phyloP scores from a whole-genome alignment of 768 basidiomycete species.

The Coprinopsis cinerea region DNA sequence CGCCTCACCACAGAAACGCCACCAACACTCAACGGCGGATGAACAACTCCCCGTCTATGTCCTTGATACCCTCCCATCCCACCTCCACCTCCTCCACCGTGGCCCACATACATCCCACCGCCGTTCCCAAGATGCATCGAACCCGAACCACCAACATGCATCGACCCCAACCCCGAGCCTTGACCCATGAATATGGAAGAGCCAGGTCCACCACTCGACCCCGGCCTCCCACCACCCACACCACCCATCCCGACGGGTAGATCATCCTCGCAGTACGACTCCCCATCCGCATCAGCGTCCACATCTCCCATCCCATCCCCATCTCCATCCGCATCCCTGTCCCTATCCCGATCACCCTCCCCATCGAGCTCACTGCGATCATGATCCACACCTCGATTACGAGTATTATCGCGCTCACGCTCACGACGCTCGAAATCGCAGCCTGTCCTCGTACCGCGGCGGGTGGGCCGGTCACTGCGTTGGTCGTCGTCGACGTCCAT shows the following conservation, averaged over 20 bases:
- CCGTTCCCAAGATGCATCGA: too few relatives aligned
- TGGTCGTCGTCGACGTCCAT: too few relatives aligned
- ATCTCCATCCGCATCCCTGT: neutral
- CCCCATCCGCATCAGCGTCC: conserved; percentile 23
- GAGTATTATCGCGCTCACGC: neutral
- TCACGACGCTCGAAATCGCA: neutral
- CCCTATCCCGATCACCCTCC: neutral
- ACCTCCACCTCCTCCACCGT: too few relatives aligned
- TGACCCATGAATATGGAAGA: neutral
- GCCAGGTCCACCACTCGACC: neutral
- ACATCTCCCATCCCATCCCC: conserved; percentile 9
- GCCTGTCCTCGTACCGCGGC: too few relatives aligned
- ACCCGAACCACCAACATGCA: too few relatives aligned
- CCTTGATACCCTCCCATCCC: neutral
- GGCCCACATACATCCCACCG: too few relatives aligned
- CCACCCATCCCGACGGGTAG: neutral
- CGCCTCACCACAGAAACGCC: neutral
- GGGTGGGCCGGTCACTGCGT: too few relatives aligned
- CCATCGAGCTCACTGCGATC: neutral
- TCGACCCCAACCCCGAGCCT: too few relatives aligned
- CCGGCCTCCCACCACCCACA: neutral
- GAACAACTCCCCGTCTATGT: neutral
- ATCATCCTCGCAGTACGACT: conserved; percentile 8
- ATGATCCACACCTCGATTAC: neutral
- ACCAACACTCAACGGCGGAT: neutral